phyloP scores from a whole-genome alignment of 2,329 filamentous ascomycete genomes.

The Arthrobotrys megalospora region DNA sequence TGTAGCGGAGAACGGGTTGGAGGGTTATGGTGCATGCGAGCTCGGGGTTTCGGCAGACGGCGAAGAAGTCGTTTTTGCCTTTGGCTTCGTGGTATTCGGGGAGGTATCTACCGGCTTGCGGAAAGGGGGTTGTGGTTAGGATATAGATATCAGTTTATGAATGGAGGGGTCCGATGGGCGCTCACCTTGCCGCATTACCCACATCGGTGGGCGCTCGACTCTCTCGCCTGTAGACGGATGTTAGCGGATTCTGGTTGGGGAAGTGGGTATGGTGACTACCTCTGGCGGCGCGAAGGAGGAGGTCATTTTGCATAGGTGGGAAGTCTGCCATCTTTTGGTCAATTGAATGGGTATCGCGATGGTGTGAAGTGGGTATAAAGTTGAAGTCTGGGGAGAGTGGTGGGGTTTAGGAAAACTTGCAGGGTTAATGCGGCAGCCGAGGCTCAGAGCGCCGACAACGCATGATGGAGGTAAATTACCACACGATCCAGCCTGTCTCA shows the following conservation, averaged over 20 bases:
- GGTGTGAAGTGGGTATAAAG: constrained; percentile 2
- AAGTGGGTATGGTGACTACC: constrained; percentile 72
- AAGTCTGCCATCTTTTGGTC: constrained; percentile 71
- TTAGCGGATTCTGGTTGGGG: constrained; percentile 6
- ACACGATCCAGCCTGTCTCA: background rate
- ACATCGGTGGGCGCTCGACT: constrained; percentile 93
- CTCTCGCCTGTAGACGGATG: constrained; percentile 77
- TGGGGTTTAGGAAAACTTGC: constrained; percentile 31
- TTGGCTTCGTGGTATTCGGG: constrained; percentile 97
- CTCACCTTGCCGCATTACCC: constrained; percentile 98
- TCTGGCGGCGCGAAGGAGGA: constrained; percentile 89
- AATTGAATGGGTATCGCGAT: constrained; percentile 23
- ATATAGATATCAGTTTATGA: constrained; percentile 6
- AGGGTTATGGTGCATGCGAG: constrained; percentile 93
- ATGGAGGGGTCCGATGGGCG: constrained; percentile 51
- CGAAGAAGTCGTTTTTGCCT: constrained; percentile 92
- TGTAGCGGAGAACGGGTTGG: constrained; percentile 93
- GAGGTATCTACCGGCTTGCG: constrained; percentile 89
- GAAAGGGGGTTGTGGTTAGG: constrained; percentile 20
- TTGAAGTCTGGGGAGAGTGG: background rate
- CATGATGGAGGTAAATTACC: background rate
- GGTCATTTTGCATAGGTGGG: constrained; percentile 89
- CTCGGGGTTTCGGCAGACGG: constrained; percentile 93
- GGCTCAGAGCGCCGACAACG: constrained; percentile 22
- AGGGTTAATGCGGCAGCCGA: constrained; percentile 35